Conservation (phyloP, 73 alveolate genomes). For the Uronychia setigera region DNA sequence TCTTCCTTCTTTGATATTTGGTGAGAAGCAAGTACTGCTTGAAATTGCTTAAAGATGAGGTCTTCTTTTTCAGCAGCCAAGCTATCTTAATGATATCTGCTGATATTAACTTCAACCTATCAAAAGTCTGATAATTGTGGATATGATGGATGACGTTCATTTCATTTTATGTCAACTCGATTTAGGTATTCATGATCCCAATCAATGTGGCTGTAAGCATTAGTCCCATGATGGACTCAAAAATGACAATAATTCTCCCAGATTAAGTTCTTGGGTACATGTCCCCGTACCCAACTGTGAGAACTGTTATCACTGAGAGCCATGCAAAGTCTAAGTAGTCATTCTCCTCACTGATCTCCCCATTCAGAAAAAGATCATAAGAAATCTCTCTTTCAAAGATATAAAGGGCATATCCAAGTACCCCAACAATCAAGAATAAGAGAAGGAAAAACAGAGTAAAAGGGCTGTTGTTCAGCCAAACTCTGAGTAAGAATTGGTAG, state of each 20-base stretch:
- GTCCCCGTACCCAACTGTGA: constrained; percentile 16
- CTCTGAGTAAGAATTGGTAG: background rate
- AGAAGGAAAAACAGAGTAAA: background rate
- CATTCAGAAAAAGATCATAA: background rate
- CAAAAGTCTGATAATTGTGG: background rate
- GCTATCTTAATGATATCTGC: background rate
- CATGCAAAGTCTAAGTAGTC: background rate
- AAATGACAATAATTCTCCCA: constrained; percentile 4
- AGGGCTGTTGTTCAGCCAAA: background rate
- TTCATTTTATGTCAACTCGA: background rate
- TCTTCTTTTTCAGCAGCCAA: background rate
- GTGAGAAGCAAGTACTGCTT: background rate
- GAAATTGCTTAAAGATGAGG: too few species aligned
- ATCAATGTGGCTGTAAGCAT: constrained; percentile 5
- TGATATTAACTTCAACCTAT: background rate
- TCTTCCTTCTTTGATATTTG: background rate
- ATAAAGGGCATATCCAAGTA: background rate
- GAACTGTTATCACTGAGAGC: constrained; percentile 15
- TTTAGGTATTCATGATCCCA: background rate
- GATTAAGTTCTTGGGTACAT: background rate
- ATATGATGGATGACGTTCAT: background rate
- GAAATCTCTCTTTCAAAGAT: background rate
- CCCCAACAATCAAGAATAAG: background rate
- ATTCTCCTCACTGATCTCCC: background rate
- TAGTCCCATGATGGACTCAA: background rate